Base-by-base conservation (phyloP, 2,329 filamentous ascomycete genomes). In the Aspergillus sp. region DNA sequence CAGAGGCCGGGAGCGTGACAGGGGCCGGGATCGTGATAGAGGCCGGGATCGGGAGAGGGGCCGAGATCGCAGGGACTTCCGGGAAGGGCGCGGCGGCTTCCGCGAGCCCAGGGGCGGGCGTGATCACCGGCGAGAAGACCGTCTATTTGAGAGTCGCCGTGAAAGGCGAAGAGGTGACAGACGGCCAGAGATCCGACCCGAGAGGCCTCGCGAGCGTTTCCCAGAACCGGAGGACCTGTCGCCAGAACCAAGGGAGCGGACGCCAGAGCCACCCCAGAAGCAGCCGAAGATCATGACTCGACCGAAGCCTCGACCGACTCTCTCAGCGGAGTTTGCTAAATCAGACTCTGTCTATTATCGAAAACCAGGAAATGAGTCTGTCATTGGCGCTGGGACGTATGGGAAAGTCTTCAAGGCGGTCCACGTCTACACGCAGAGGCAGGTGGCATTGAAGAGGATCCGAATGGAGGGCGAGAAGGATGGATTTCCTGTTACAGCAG, bases 391-490 rank as follows among this genome's bases (percentile, higher is more conserved):
- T 26, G 89, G 89, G 8, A 96, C 89, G 1, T 96, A 95, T 49
- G 91, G 80, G 42, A 88, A 96, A 64, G 91, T 96, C n/a, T 86
- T 94, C 60, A 91, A 91, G 51, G 91, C 86, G 36, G 76, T 78
- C 37, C 86, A 85, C 36, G 78, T 77, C 45, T 83, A 77, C 52
- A 86, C 78, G 0, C 82, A 86, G 37, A 73, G 74, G 8, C 66
- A 89, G 36, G 84, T 94, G 35, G 91, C 91, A 3, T 64, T 98
- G 53, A 98, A 98, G 68, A 96, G 96, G 71, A 98, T 98, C 47
- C 77, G 96, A 43, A 95, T 96, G 85, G 91, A 98, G 60, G 93
- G 95, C 52, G 91, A 98, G 65, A 96, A 96, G 57, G 91, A 98
- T 60, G 91, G 91, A 55, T 98, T 98, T 48, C 91, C 91, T 8